Percentiles rank a stretch among this genome's conserved stretches.
Conservation (phyloP, 352 stramenopile species). For the Globisporangium heterothallicum region DNA sequence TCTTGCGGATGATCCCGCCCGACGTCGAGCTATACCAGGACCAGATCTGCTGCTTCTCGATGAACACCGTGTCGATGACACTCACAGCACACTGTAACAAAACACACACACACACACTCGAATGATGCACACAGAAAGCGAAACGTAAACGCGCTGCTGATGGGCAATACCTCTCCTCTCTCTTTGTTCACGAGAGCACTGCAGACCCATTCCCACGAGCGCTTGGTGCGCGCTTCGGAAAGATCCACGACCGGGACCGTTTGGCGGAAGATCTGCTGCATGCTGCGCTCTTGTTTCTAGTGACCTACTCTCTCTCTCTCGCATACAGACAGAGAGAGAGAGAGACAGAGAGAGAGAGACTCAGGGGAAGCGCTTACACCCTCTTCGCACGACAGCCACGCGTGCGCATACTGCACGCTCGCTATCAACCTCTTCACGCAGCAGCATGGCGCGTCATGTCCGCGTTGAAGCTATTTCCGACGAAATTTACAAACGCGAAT, state of each 20-base stretch:
- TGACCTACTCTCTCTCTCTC: constrained; percentile 13
- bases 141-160: neutral
- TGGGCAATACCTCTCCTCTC: constrained; percentile 47
- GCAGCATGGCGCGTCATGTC: too few relatives aligned
- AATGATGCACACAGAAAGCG: too few relatives aligned
- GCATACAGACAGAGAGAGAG: constrained; percentile 32
- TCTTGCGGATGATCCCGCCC: constrained; percentile 53
- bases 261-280: constrained; percentile 48
- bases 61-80: constrained; percentile 67
- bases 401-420: neutral
- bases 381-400: neutral
- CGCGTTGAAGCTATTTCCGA: neutral
- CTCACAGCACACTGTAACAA: constrained; percentile 31
- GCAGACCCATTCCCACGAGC: constrained; percentile 70
- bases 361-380: too few relatives aligned
- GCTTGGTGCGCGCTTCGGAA: constrained; percentile 35
- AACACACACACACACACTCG: too few relatives aligned
- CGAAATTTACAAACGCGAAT: too few relatives aligned
- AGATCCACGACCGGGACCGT: constrained; percentile 49
- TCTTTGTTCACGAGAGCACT: constrained; percentile 55
- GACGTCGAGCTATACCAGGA: constrained; percentile 63
- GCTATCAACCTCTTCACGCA: too few relatives aligned
- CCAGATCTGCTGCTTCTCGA: constrained; percentile 76
- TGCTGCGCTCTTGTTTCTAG: too few relatives aligned
- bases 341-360: constrained; percentile 21